Conservation (phyloP, 768 basidiomycete species). For the Fomitopsis serialis region DNA sequence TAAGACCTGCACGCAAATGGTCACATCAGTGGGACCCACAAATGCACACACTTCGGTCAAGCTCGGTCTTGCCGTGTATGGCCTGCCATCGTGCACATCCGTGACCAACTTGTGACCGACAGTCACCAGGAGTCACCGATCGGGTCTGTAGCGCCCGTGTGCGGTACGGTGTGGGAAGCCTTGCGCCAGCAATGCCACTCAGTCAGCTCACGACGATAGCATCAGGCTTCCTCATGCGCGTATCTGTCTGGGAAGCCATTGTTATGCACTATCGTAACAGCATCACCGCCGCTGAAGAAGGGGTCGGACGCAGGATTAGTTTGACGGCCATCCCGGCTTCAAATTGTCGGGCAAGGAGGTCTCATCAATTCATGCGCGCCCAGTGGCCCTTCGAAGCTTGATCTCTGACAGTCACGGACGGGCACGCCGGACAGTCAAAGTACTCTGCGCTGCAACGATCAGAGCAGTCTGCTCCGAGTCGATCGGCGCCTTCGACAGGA, state of each 20-base stretch:
- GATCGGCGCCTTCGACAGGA: too few species aligned
- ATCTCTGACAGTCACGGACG: background rate
- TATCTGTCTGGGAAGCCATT: background rate
- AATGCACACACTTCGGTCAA: background rate
- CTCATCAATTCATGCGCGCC: background rate
- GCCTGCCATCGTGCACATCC: background rate
- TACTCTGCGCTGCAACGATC: too few species aligned
- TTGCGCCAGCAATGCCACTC: too few species aligned
- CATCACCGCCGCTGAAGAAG: background rate
- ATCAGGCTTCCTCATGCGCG: background rate
- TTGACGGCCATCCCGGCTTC: background rate
- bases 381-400: background rate
- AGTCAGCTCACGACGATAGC: background rate
- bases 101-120: background rate
- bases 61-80: background rate
- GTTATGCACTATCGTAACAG: background rate
- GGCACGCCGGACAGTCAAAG: background rate
- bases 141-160: background rate
- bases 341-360: background rate
- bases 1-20: background rate
- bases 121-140: background rate
- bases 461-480: too few species aligned
- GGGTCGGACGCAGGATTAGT: background rate
- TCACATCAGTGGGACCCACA: conserved; percentile 2
- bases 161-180: background rate